These are phyloP conservation scores for Hymenoscyphus fraxineus DNA, from an alignment of 2,329 filamentous ascomycete genomes.

Conservation along the genomic window DNA sequence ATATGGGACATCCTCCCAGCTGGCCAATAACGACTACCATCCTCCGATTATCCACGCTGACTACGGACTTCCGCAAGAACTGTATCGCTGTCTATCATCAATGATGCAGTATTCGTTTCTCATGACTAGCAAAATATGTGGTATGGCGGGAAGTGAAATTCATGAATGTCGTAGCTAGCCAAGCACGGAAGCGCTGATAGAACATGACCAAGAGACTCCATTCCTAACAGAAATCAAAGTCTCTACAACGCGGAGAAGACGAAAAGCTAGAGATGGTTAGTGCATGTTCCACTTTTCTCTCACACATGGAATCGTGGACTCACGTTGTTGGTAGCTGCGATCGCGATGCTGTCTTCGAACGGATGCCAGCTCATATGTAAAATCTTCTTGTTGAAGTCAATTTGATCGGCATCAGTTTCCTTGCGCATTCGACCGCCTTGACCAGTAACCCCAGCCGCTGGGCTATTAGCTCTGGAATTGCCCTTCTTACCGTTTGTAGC, in stretches of 20 bases:
- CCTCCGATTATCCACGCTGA: slow-evolving; percentile 24
- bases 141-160: slow-evolving; percentile 23
- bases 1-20: slow-evolving; percentile 18
- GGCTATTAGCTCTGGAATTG: slow-evolving; percentile 82
- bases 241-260: slow-evolving; percentile 72
- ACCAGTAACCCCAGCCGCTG: slow-evolving; percentile 66
- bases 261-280: slow-evolving; percentile 54
- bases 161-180: slow-evolving; percentile 28
- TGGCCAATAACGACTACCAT: slow-evolving; percentile 20
- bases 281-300: background rate
- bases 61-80: slow-evolving; percentile 17
- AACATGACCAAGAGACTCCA: slow-evolving; percentile 31
- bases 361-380: slow-evolving; percentile 99
- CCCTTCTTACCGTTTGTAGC: slow-evolving; percentile 78
- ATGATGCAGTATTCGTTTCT: slow-evolving; percentile 27
- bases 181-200: slow-evolving; percentile 33
- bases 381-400: slow-evolving; percentile 99
- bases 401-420: slow-evolving; percentile 98
- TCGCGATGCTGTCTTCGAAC: slow-evolving; percentile 98
- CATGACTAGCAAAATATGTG: slow-evolving; percentile 25
- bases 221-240: slow-evolving; percentile 22
- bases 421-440: slow-evolving; percentile 95
- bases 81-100: slow-evolving; percentile 24
- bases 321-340: slow-evolving; percentile 98
- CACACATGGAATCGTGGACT: slow-evolving; percentile 42